Base-by-base conservation (phyloP, 805 yeast genomes). In the Wickerhamiella qilinensis region DNA sequence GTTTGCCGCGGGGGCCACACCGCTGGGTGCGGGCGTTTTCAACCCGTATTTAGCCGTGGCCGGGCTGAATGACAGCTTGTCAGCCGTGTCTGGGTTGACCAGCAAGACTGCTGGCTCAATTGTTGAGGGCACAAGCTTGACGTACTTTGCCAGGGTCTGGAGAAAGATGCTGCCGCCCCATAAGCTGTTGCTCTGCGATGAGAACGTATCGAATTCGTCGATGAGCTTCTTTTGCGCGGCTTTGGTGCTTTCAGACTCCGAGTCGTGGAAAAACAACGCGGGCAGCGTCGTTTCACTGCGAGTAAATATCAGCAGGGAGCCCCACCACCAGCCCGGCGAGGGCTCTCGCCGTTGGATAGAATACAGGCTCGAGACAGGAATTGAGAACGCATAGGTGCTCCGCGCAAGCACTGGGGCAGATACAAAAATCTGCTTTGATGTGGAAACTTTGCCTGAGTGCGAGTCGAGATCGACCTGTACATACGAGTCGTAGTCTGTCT, bases 121-220 rank as follows among this genome's bases (percentile, higher is more conserved):
- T 0, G 78, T 66, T 0, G 93, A 74, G 44, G 66, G 68, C 47
- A 78, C 84, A 21, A 84, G 57, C 41, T 72, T 75, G 24, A 80
- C 73, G 44, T 69, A 65, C 30, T 59, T 56, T 24, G 64, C 60
- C 30, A 91, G 58, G 12, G 64, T 67, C 33, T 65, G 62, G 42
- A 83, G 57, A 42, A 91, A 77, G 47, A 81, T 79, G 32, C 69
- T 71, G 1, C 96, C 99, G 17, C 99, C 98, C 96, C 97, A 91
- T 47, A 75, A 80, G 29, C 64, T 63, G 7, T 45, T 46, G 15
- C 46, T 39, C 18, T 65, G 67, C 20, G 47, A 46, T 22, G 40
- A 70, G 54, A 84, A 86, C 0, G 93, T 85, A 42, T 79, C 81
- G 54, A 86, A 84, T 12, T 69, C 62, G 49, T 72, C 71, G 47